A percentile compares a stretch with the other conserved stretches of the same genome.
Conservation (phyloP, 352 stramenopile species). For the Phytophthora pisi region DNA sequence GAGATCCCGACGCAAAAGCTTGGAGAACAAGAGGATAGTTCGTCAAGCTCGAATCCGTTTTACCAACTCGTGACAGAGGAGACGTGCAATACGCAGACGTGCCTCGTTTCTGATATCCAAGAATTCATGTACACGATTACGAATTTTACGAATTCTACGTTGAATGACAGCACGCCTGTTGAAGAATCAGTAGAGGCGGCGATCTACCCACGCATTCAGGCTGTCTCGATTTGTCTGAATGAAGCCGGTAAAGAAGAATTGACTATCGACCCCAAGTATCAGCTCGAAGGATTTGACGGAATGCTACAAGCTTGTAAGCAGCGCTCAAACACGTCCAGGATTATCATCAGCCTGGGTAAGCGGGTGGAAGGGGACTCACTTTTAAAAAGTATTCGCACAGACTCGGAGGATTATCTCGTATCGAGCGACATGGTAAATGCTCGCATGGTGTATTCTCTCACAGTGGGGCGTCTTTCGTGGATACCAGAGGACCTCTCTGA, state of each 20-base stretch:
- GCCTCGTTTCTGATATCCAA: not conserved
- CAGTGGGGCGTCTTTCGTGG: constrained; percentile 28
- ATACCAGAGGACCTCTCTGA: constrained; percentile 4
- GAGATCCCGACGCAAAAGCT: constrained; percentile 12
- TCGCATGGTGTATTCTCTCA: constrained; percentile 26
- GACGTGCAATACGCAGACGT: constrained; percentile 7
- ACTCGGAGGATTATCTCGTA: not conserved
- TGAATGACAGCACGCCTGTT: too few relatives aligned
- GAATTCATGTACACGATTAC: constrained; percentile 1
- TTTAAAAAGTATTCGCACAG: not conserved
- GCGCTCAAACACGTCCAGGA: constrained; percentile 16
- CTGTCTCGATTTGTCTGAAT: constrained; percentile 21
- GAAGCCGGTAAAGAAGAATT: not conserved
- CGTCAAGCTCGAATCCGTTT: constrained; percentile 3
- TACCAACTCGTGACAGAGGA: not conserved
- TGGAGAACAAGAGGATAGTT: constrained; percentile 6
- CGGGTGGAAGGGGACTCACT: constrained; percentile 19
- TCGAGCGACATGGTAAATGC: constrained; percentile 12
- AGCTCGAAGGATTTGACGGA: not conserved
- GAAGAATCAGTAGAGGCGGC: too few relatives aligned
- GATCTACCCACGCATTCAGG: constrained; percentile 16
- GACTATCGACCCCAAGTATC: not conserved
- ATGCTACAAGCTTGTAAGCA: constrained; percentile 13
- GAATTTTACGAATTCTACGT: too few relatives aligned
- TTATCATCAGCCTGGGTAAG: constrained; percentile 21